Conservation (phyloP, 2,329 filamentous ascomycete genomes). For the Sclerotinia subarctica region DNA sequence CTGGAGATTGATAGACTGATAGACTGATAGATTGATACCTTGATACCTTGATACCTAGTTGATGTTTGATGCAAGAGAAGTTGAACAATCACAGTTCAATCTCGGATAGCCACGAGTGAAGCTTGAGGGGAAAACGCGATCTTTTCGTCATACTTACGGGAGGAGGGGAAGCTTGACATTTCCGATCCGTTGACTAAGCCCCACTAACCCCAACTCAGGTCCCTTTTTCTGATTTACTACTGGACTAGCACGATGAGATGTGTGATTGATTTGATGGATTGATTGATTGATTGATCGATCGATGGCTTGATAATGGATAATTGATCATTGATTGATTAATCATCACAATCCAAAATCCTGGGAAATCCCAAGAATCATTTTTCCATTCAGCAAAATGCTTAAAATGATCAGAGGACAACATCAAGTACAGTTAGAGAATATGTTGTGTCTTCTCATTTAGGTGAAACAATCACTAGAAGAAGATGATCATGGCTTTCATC, state of each 20-base stretch:
- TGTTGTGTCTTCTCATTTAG: not conserved
- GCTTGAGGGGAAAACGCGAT: conserved; percentile 6
- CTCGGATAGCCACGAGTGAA: conserved; percentile 7
- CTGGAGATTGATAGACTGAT: not conserved
- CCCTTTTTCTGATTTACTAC: not conserved
- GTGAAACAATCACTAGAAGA: not conserved
- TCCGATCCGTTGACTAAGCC: conserved; percentile 1
- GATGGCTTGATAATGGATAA: too few relatives aligned
- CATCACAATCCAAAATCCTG: not conserved
- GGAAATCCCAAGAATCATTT: not conserved
- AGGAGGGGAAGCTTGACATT: conserved; percentile 8
- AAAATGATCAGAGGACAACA: conserved; percentile 1
- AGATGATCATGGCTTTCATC: not conserved
- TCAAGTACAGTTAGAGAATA: not conserved
- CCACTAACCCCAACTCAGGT: conserved; percentile 7
- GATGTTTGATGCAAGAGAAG: not conserved
- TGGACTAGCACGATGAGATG: not conserved
- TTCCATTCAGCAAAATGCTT: not conserved
- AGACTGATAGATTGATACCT: not conserved
- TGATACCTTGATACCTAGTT: not conserved
- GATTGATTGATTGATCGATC: not conserved
- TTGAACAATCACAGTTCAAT: not conserved
- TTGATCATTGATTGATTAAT: too few relatives aligned
- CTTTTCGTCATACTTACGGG: conserved; percentile 4
- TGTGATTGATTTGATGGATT: not conserved